A percentile compares a stretch with the other conserved stretches of the same genome.
These are phyloP conservation scores for Aphanomyces invadans DNA, from an alignment of 352 stramenopile genomes.

Conservation along the genomic window DNA sequence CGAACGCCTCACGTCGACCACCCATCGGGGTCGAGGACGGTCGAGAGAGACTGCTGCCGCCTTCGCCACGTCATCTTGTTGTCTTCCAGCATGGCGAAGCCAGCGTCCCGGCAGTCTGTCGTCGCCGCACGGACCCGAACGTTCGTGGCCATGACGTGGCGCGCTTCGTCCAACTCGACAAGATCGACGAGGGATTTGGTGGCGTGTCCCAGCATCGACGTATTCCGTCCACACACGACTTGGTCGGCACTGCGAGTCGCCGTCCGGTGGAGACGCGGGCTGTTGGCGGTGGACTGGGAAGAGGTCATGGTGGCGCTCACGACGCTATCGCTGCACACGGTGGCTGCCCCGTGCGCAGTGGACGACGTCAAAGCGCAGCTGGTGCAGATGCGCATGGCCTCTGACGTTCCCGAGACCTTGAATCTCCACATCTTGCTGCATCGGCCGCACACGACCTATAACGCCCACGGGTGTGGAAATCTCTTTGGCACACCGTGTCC, in stretches of 20 bases:
- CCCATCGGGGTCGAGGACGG: neutral
- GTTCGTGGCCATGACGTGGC: neutral
- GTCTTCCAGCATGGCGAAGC: neutral
- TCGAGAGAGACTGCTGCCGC: neutral
- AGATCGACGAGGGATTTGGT: too few species aligned
- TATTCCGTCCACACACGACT: neutral
- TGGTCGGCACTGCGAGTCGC: neutral
- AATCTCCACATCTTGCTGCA: slow-evolving; percentile 2
- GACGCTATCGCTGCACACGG: too few species aligned
- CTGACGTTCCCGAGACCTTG: neutral
- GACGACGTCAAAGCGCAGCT: neutral
- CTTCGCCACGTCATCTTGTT: neutral
- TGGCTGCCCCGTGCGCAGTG: too few species aligned
- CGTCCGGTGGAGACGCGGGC: neutral
- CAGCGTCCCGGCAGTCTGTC: neutral
- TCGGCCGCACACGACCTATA: neutral
- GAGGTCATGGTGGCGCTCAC: neutral
- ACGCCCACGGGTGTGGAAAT: too few species aligned
- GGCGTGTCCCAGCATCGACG: too few species aligned
- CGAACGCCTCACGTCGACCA: neutral
- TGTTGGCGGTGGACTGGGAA: neutral
- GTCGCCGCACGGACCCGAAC: neutral
- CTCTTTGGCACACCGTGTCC: too few species aligned
- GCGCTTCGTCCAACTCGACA: too few species aligned
- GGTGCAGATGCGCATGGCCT: neutral